phyloP scores from a whole-genome alignment of 495 filamentous ascomycete species.

The Hamigera avellanea region DNA sequence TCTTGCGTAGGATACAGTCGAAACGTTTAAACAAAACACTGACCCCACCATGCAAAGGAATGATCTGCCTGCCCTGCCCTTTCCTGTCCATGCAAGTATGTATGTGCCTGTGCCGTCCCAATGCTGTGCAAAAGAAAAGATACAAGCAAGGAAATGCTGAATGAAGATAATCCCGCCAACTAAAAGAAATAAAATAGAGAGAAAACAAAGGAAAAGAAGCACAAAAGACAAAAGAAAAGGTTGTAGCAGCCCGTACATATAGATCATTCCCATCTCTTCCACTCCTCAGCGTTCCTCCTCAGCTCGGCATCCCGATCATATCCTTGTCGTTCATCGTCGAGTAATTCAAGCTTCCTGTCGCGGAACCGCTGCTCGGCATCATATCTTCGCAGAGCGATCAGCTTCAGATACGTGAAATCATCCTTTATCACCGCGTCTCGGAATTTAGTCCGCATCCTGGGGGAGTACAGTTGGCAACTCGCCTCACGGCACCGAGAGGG shows the following conservation, averaged over 20 bases:
- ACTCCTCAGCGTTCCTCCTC: constrained; percentile 37
- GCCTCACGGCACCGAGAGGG: constrained; percentile 36
- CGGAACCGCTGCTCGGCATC: constrained; percentile 34
- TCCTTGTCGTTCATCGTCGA: constrained; percentile 30
- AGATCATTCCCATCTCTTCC: constrained; percentile 43
- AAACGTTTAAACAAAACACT: too few relatives aligned
- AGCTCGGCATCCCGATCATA: constrained; percentile 37
- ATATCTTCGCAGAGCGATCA: constrained; percentile 23
- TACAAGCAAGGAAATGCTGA: too few relatives aligned
- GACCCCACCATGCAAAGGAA: too few relatives aligned
- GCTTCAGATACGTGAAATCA: constrained; percentile 41
- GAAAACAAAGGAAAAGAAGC: neutral
- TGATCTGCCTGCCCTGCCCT: too few relatives aligned
- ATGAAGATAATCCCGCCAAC: too few relatives aligned
- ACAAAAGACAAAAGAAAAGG: constrained; percentile 1
- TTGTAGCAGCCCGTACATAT: too few relatives aligned
- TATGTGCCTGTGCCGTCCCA: too few relatives aligned
- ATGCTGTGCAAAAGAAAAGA: too few relatives aligned
- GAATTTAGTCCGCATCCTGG: constrained; percentile 60
- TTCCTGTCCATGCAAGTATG: neutral
- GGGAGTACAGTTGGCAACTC: constrained; percentile 64
- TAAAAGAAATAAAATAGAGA: neutral
- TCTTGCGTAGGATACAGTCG: too few relatives aligned
- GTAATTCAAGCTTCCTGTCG: constrained; percentile 29
- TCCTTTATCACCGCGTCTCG: constrained; percentile 42